A percentile compares a stretch with the other conserved stretches of the same genome.
Conservation (phyloP, 495 filamentous ascomycete species). For the Sphaerosporella brunnea region DNA sequence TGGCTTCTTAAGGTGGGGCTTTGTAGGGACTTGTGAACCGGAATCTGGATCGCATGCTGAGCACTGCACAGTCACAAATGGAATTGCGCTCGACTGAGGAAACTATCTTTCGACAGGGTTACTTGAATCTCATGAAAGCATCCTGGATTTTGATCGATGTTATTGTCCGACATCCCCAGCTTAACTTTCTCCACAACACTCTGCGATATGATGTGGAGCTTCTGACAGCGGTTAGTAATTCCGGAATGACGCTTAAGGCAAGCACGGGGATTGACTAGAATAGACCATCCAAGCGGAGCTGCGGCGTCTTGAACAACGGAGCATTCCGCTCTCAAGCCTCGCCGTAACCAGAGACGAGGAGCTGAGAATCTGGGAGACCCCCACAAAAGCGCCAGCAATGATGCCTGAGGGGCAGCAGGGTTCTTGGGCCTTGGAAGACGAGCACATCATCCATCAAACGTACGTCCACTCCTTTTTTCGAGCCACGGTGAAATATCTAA, state of each 20-base stretch:
- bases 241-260: too few species aligned
- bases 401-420: background rate
- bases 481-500: too few species aligned
- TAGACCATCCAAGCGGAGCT: too few species aligned
- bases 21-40: background rate
- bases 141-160: constrained; percentile 24
- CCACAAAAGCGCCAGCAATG: constrained; percentile 9
- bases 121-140: constrained; percentile 22
- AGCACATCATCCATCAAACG: constrained; percentile 16
- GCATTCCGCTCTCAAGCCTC: background rate
- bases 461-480: too few species aligned
- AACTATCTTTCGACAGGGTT: constrained; percentile 8
- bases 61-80: constrained; percentile 14
- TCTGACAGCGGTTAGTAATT: constrained; percentile 14
- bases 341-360: constrained; percentile 6
- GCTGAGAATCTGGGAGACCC: constrained; percentile 23
- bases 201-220: constrained; percentile 9
- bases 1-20: constrained; percentile 21
- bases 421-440: constrained; percentile 9
- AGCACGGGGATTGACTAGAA: too few species aligned
- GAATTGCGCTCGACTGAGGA: constrained; percentile 1
- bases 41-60: too few species aligned
- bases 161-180: constrained; percentile 12
- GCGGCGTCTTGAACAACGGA: background rate
- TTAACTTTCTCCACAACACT: constrained; percentile 7